A percentile compares a stretch with the other conserved stretches of the same genome.
Evolutionary conservation across 257 asterid genomes (phyloP).

Genomic region (Schizonepeta tenuifolia): DNA sequence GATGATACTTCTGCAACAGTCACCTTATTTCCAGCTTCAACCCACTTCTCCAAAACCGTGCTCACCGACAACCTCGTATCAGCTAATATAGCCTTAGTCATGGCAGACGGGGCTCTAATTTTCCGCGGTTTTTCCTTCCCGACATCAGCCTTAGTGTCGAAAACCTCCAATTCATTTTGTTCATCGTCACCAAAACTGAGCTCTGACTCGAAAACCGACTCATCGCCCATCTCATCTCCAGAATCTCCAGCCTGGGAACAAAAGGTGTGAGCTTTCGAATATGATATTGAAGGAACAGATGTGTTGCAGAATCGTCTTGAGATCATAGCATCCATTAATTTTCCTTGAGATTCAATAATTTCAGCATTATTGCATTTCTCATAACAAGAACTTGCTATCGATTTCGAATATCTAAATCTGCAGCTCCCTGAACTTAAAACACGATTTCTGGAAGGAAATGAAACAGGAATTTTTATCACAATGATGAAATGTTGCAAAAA

Average conservation of each 20-base stretch:
- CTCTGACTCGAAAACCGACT: slow-evolving; percentile 47
- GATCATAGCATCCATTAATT: slow-evolving; percentile 32
- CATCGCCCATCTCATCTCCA: slow-evolving; percentile 44
- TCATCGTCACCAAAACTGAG: slow-evolving; percentile 36
- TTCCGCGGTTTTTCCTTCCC: slow-evolving; percentile 31
- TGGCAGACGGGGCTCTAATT: slow-evolving; percentile 33
- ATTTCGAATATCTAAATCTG: slow-evolving; percentile 36
- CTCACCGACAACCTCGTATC: slow-evolving; percentile 42
- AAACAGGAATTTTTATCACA: slow-evolving; percentile 9
- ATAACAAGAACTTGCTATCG: slow-evolving; percentile 35
- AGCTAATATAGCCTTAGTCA: slow-evolving; percentile 58
- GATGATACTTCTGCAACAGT: slow-evolving; percentile 43
- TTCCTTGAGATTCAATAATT: slow-evolving; percentile 34
- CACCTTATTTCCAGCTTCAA: slow-evolving; percentile 68
- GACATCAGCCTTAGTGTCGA: slow-evolving; percentile 41
- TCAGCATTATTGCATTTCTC: slow-evolving; percentile 40
- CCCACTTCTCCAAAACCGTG: slow-evolving; percentile 63
- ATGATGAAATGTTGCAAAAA: background rate
- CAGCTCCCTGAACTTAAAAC: slow-evolving; percentile 41
- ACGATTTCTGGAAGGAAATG: slow-evolving; percentile 53
- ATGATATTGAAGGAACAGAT: slow-evolving; percentile 35
- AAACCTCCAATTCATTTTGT: slow-evolving; percentile 40
- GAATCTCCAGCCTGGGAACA: slow-evolving; percentile 58
- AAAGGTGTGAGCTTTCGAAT: slow-evolving; percentile 40
- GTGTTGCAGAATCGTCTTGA: slow-evolving; percentile 42